A percentile compares a stretch with the other conserved stretches of the same genome.
These are phyloP conservation scores for Mytilinidion resinicola DNA, from an alignment of 495 filamentous ascomycete genomes.

Conservation along the genomic window DNA sequence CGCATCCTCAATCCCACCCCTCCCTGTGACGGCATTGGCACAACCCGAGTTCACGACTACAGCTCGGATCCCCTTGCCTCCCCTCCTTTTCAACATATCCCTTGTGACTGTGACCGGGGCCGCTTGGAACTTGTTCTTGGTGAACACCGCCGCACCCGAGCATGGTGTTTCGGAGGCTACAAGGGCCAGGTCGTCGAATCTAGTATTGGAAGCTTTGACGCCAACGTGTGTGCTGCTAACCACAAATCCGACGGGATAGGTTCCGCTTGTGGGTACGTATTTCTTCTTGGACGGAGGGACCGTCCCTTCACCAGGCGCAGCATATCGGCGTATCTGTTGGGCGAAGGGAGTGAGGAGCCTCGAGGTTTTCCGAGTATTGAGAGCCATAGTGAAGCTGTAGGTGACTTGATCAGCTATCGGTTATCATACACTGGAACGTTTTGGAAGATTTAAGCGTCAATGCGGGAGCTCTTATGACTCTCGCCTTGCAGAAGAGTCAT, in stretches of 20 bases:
- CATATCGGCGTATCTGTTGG: constrained; percentile 32
- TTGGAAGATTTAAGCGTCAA: not conserved
- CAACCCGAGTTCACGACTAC: constrained; percentile 94
- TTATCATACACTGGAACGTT: not conserved
- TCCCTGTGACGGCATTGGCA: constrained; percentile 95
- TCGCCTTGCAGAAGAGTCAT: too few species aligned
- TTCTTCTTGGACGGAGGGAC: constrained; percentile 52
- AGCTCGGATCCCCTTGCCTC: constrained; percentile 65
- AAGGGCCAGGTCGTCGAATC: constrained; percentile 81
- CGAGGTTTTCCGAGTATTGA: constrained; percentile 9
- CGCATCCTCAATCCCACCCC: constrained; percentile 85
- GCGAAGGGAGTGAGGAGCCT: not conserved
- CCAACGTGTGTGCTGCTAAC: constrained; percentile 86
- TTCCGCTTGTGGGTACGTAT: constrained; percentile 79
- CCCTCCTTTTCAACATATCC: constrained; percentile 57
- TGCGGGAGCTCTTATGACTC: not conserved
- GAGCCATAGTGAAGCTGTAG: not conserved
- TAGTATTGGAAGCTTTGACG: constrained; percentile 86
- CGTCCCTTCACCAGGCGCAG: constrained; percentile 34
- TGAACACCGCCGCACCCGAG: constrained; percentile 91
- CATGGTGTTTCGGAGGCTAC: constrained; percentile 83
- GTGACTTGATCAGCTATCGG: not conserved
- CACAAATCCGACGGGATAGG: constrained; percentile 83
- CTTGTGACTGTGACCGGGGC: constrained; percentile 84
- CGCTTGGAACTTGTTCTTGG: constrained; percentile 96